A percentile compares a stretch with the other conserved stretches of the same genome.
Conservation (phyloP, 148 eudicot genomes). For the Rhododendron ovatum region DNA sequence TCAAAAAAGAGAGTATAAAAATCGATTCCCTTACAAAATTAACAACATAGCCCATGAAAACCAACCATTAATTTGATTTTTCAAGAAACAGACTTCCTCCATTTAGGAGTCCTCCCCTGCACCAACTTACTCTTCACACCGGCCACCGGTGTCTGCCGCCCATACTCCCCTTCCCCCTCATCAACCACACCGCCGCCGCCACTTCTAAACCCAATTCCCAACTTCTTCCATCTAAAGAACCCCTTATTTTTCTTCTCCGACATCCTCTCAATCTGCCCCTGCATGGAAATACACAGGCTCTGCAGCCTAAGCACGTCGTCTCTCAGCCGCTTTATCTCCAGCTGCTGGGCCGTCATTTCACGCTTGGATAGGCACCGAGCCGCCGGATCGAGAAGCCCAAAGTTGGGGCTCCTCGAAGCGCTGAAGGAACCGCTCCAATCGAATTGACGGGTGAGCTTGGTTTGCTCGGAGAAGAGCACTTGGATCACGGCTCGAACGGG, state of each 20-base stretch:
- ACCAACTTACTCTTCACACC: slow-evolving; percentile 23
- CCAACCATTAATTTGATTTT: background rate
- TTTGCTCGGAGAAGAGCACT: slow-evolving; percentile 72
- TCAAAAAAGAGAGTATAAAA: too few species aligned
- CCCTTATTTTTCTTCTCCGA: slow-evolving; percentile 45
- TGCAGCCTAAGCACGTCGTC: slow-evolving; percentile 72
- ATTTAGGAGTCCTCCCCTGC: slow-evolving; percentile 38
- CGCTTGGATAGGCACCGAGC: slow-evolving; percentile 53
- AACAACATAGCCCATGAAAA: background rate
- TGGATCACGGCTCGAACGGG: slow-evolving; percentile 75
- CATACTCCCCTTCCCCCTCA: slow-evolving; percentile 25
- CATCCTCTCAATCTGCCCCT: slow-evolving; percentile 54
- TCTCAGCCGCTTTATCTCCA: slow-evolving; percentile 59
- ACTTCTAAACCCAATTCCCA: slow-evolving; percentile 27
- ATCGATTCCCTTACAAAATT: too few species aligned
- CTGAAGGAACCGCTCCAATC: slow-evolving; percentile 63
- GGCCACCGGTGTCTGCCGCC: slow-evolving; percentile 37
- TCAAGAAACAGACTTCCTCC: slow-evolving; percentile 70
- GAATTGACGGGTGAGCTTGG: slow-evolving; percentile 45
- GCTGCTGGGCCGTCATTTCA: slow-evolving; percentile 37
- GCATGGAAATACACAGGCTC: slow-evolving; percentile 48
- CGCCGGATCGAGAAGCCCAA: slow-evolving; percentile 33
- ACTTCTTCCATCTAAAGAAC: slow-evolving; percentile 62
- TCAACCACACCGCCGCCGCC: slow-evolving; percentile 4
- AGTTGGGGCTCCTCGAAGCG: slow-evolving; percentile 30